These are phyloP conservation scores for Combretum micranthum DNA, from an alignment of 345 rosid genomes.

Conservation along the genomic window DNA sequence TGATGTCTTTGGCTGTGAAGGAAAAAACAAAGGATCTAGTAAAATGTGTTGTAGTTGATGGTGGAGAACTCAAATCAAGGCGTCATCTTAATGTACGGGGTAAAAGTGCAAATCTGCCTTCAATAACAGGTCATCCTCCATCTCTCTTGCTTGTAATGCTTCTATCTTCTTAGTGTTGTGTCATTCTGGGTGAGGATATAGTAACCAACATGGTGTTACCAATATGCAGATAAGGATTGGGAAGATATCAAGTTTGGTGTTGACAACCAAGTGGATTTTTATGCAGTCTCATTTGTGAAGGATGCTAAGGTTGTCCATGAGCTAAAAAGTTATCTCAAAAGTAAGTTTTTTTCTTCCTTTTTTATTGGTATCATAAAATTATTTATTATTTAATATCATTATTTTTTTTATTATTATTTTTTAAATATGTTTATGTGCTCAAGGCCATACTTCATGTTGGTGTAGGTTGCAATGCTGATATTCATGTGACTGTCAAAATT, in stretches of 20 bases:
- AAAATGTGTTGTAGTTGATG: constrained; percentile 71
- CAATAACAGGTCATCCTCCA: constrained; percentile 67
- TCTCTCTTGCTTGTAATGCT: constrained; percentile 2
- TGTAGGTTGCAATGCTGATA: constrained; percentile 76
- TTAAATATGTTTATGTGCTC: not conserved
- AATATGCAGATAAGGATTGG: constrained; percentile 83
- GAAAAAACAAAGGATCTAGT: constrained; percentile 69
- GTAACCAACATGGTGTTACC: too few relatives aligned
- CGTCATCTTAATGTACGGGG: constrained; percentile 97
- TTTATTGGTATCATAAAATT: too few relatives aligned
- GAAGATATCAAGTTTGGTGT: constrained; percentile 98
- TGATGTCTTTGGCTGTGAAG: constrained; percentile 92
- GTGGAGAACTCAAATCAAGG: constrained; percentile 95
- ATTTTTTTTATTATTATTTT: not conserved
- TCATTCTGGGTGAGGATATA: not conserved
- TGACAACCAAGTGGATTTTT: constrained; percentile 91
- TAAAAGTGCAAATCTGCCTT: constrained; percentile 91
- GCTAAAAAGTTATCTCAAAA: constrained; percentile 74
- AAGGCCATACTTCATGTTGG: constrained; percentile 12
- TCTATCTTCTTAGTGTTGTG: not conserved
- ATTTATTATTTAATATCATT: constrained; percentile 2
- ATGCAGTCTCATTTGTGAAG: constrained; percentile 95
- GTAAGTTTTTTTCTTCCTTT: constrained; percentile 22
- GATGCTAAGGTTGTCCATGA: constrained; percentile 91
- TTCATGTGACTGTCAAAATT: constrained; percentile 76